Conservation (phyloP, 352 stramenopile genomes). For the Nothophytophthora sp. region DNA sequence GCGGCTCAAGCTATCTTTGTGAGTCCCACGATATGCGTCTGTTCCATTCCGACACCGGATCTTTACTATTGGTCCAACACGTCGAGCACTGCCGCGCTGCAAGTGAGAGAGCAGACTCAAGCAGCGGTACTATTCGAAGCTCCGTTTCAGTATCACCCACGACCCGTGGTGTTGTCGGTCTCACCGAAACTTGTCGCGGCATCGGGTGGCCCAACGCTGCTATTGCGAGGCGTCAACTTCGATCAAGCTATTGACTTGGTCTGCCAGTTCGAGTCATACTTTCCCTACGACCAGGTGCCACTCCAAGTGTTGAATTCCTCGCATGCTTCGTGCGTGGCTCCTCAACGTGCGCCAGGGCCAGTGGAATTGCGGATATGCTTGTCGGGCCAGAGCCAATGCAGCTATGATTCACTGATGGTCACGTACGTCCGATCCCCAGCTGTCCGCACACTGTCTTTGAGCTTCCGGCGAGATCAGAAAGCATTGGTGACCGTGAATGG, state of each 20-base stretch:
- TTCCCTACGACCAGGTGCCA: conserved; percentile 14
- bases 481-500: conserved; percentile 6
- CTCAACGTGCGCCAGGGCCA: conserved; percentile 23
- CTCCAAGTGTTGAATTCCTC: conserved; percentile 33
- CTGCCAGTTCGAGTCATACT: conserved; percentile 25
- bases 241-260: conserved; percentile 2
- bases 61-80: conserved; percentile 7
- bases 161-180: conserved; percentile 5
- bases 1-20: conserved; percentile 1
- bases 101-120: conserved; percentile 30
- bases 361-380: conserved; percentile 38
- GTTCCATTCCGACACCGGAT: conserved; percentile 10
- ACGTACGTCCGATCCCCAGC: conserved; percentile 11
- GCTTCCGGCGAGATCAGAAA: not conserved
- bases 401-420: conserved; percentile 13
- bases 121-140: conserved; percentile 18
- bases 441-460: conserved; percentile 5
- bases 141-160: conserved; percentile 24
- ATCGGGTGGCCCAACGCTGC: conserved; percentile 15
- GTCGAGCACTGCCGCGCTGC: conserved; percentile 13
- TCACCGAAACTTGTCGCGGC: conserved; percentile 8
- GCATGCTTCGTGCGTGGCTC: conserved; percentile 27
- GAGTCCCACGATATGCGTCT: conserved; percentile 5
- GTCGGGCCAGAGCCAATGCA: conserved; percentile 13
- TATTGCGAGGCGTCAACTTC: conserved; percentile 13